Evolutionary conservation across 78 protist species (phyloP), one percentile per base, ranked within the genome.

Genomic region (Chrysochromulina parva): DNA sequence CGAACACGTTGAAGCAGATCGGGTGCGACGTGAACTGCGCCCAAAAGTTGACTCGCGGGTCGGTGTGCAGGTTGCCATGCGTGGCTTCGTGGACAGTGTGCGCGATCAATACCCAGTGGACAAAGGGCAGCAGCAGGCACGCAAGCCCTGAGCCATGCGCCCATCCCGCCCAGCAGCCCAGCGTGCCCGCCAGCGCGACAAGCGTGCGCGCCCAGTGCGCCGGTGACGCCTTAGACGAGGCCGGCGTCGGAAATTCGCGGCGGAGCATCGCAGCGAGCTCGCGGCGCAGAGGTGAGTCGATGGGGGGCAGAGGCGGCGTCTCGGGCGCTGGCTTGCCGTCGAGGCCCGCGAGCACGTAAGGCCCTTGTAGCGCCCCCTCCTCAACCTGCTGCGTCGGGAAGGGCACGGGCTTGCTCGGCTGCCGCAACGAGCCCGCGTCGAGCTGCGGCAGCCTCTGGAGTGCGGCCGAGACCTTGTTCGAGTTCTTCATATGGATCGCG

Each of bases 1-100:
- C 82, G 82, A 74, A 74, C 28, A 74, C 82, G 82, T 74, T 74
- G 82, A 74, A 74, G 57, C 53, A 48, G 55, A 74, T 74, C 55
- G 82, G 82, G 82, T 74, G 82, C 6, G 82, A 4, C 24, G 82
- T 74, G 82, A 74, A 74, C 55, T 74, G 82, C 28, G 13, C 24
- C 86, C 58, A 53, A 10, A 24, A 78, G 62, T 78, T 78, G 86
- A 78, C 20, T 22, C 62, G 38, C 38, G 86, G 86, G 60, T 53
- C 58, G 13, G 24, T 53, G 62, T 10, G 9, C 4, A 78, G 86
- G n/a, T 47, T 74, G 53, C 84, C 54, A 57, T 74, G 84, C 58
- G 84, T 74, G 13, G 84, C 84, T 57, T 74, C 84, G 57, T 74
- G 84, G 24, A 48, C 54, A 1, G 84, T 74, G 57, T 50, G 84